Evolutionary conservation across 331 rosid genomes (phyloP).

Genomic region (Pyrus hybrid): DNA sequence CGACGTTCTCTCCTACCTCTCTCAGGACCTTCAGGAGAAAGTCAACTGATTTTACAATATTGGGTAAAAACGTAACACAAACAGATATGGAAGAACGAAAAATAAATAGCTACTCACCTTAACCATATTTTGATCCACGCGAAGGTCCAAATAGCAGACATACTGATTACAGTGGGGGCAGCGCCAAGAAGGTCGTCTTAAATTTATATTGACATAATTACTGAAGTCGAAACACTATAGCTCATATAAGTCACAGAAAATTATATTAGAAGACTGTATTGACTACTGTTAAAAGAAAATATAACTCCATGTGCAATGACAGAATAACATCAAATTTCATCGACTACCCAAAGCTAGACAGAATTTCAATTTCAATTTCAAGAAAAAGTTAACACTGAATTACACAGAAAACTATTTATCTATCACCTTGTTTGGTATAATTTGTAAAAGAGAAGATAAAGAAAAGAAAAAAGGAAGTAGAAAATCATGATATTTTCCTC

Average conservation of each 20-base stretch:
- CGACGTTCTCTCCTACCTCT: constrained; percentile 61
- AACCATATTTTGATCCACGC: constrained; percentile 72
- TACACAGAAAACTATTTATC: no score
- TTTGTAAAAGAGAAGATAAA: no score
- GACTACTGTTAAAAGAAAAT: constrained; percentile 1
- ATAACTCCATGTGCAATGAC: background rate
- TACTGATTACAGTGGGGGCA: constrained; percentile 88
- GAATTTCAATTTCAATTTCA: no score
- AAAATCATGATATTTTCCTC: no score
- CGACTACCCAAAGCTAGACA: background rate
- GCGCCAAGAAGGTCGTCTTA: constrained; percentile 92
- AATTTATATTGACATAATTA: constrained; percentile 59
- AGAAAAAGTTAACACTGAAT: no score
- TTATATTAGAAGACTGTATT: constrained; percentile 7
- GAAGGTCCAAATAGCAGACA: constrained; percentile 64
- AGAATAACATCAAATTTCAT: background rate
- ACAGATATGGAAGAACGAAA: constrained; percentile 4
- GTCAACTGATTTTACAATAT: constrained; percentile 1
- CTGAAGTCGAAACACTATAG: constrained; percentile 82
- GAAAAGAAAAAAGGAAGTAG: no score
- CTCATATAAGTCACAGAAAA: constrained; percentile 9
- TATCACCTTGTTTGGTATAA: no score
- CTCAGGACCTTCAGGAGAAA: constrained; percentile 51
- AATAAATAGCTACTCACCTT: constrained; percentile 56
- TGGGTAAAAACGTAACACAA: constrained; percentile 1